Percentiles rank a stretch among this genome's conserved stretches.
phyloP scores from a whole-genome alignment of 176 grass and related monocot genomes.

The Carex scoparia region DNA sequence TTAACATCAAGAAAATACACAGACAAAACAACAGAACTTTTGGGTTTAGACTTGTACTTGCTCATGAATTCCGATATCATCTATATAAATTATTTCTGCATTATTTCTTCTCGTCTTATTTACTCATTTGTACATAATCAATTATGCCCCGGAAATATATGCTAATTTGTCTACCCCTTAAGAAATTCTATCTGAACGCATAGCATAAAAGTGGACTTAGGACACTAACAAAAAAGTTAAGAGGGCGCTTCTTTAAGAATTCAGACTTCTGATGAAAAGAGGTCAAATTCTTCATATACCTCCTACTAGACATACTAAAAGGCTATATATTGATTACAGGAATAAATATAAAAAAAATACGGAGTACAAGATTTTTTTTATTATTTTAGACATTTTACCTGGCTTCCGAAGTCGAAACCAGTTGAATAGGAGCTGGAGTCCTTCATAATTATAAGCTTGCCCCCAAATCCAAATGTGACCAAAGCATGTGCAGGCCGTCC shows the following conservation, averaged over 20 bases:
- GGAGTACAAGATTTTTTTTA: not conserved
- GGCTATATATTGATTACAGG: not conserved
- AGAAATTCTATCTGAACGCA: not conserved
- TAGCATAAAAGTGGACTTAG: not conserved
- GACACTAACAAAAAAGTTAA: not conserved
- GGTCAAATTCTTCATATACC: not conserved
- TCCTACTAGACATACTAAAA: not conserved
- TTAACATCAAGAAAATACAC: not conserved
- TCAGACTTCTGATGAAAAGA: not conserved
- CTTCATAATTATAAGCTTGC: slow-evolving; percentile 77
- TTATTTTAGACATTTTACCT: slow-evolving; percentile 34
- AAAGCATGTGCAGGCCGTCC: slow-evolving; percentile 79
- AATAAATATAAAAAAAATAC: not conserved
- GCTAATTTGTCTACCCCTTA: not conserved
- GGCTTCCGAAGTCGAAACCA: slow-evolving; percentile 46
- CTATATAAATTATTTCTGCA: not conserved
- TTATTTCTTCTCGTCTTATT: slow-evolving; percentile 23
- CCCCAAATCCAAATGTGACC: slow-evolving; percentile 90
- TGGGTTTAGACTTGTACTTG: not conserved
- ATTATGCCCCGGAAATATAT: slow-evolving; percentile 8
- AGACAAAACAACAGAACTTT: not conserved
- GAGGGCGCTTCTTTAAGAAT: not conserved
- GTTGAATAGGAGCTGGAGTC: slow-evolving; percentile 51
- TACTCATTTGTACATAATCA: slow-evolving; percentile 1
- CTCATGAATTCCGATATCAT: not conserved